Conservation (phyloP, 305 asterid species). For the Fraxinus floribunda region DNA sequence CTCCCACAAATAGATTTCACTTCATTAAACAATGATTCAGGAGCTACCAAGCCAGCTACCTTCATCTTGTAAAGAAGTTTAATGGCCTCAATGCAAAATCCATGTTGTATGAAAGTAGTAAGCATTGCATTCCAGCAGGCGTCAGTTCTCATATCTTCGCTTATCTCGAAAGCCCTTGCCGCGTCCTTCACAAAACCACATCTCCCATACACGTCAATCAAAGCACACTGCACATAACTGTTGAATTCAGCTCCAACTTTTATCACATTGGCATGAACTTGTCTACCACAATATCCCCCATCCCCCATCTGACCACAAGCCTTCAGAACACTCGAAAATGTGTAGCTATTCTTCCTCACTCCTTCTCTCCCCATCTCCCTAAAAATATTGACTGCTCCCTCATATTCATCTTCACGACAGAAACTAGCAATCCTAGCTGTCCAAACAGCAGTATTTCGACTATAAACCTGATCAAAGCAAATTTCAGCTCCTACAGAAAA, state of each 20-base stretch:
- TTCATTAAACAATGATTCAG: constrained; percentile 46
- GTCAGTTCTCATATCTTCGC: constrained; percentile 27
- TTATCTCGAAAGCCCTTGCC: constrained; percentile 33
- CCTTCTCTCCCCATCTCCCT: constrained; percentile 61
- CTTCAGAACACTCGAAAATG: constrained; percentile 59
- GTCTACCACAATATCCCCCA: constrained; percentile 44
- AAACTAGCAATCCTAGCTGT: constrained; percentile 53
- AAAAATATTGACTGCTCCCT: constrained; percentile 41
- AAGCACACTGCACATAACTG: constrained; percentile 54
- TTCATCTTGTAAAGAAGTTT: constrained; percentile 47
- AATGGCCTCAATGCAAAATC: constrained; percentile 45
- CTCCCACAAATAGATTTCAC: constrained; percentile 42
- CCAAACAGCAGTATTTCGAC: constrained; percentile 58
- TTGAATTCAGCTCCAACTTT: constrained; percentile 62
- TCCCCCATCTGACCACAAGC: constrained; percentile 60
- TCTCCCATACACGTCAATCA: constrained; percentile 62
- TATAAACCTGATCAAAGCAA: constrained; percentile 39
- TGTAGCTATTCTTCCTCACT: constrained; percentile 54
- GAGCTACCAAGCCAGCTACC: constrained; percentile 47
- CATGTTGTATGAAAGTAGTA: constrained; percentile 39
- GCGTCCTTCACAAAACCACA: constrained; percentile 51
- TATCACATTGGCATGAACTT: constrained; percentile 55
- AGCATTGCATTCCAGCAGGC: constrained; percentile 68
- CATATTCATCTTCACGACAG: constrained; percentile 38
- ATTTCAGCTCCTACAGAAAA: constrained; percentile 37